These are phyloP conservation scores for Fusarium keratoplasticum DNA, from an alignment of 2,329 filamentous ascomycete genomes.

Conservation along the genomic window DNA sequence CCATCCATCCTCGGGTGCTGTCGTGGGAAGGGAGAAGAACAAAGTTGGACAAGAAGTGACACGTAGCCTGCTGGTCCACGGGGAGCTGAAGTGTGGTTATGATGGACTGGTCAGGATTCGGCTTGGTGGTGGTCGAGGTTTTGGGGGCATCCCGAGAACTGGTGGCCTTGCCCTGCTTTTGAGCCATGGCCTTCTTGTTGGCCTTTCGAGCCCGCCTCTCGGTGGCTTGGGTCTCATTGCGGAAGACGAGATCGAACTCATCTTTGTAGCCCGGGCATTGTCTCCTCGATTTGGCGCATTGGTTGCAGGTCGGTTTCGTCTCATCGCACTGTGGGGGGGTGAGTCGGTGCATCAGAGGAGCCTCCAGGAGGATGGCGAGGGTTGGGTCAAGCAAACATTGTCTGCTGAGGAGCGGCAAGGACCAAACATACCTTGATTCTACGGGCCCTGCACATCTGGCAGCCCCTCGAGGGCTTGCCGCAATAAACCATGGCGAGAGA, in stretches of 20 bases:
- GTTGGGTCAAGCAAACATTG: background rate
- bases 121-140: constrained; percentile 25
- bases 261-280: constrained; percentile 76
- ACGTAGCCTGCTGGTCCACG: constrained; percentile 66
- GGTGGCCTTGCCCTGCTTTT: constrained; percentile 49
- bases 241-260: constrained; percentile 78
- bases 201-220: constrained; percentile 71
- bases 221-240: constrained; percentile 77
- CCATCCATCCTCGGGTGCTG: constrained; percentile 66
- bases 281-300: constrained; percentile 72
- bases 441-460: constrained; percentile 79
- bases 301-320: constrained; percentile 72
- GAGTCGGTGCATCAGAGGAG: constrained; percentile 10
- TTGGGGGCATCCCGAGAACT: constrained; percentile 18
- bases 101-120: constrained; percentile 42
- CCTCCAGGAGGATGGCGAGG: background rate
- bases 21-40: constrained; percentile 65
- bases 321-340: constrained; percentile 69
- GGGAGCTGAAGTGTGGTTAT: constrained; percentile 56
- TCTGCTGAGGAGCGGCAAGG: background rate
- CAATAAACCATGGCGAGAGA: constrained; percentile 69
- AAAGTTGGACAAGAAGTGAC: constrained; percentile 72
- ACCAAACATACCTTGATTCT: constrained; percentile 73
- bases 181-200: constrained; percentile 59
- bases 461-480: constrained; percentile 75